Conservation (phyloP, 176 grass and related monocot genomes). For the Hordeum vulgare region DNA sequence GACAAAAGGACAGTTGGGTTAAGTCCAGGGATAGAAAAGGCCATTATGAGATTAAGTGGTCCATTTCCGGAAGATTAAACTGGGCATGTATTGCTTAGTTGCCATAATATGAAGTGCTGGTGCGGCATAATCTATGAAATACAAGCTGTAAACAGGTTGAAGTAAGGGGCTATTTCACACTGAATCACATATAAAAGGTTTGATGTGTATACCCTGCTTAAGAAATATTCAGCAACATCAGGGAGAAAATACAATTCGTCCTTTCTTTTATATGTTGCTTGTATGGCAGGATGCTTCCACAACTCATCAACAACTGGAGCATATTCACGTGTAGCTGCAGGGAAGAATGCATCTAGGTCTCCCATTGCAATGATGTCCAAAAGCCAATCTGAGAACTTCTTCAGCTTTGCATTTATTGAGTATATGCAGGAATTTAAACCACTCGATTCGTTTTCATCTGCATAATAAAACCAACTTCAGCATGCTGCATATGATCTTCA, state of each 20-base stretch:
- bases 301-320: conserved; percentile 85
- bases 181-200: background rate
- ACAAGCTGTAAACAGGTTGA: background rate
- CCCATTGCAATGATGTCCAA: conserved; percentile 96
- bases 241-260: conserved; percentile 88
- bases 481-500: background rate
- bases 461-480: conserved; percentile 18
- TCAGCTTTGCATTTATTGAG: conserved; percentile 82
- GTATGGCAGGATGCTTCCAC: conserved; percentile 88
- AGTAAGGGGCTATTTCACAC: background rate
- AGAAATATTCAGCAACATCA: conserved; percentile 81
- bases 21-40: background rate
- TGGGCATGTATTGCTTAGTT: background rate
- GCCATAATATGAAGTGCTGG: background rate
- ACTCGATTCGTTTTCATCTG: conserved; percentile 41
- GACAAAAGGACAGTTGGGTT: background rate
- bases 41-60: background rate
- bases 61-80: background rate
- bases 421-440: conserved; percentile 51
- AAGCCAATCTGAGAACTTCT: conserved; percentile 93
- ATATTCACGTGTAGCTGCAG: conserved; percentile 88
- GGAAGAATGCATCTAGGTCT: conserved; percentile 89
- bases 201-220: conserved; percentile 75
- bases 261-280: conserved; percentile 95
- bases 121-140: background rate